Evolutionary conservation across 169 alveolate genomes (phyloP), one percentile per base, ranked within the genome.

Genomic region (Babesia ovata): DNA sequence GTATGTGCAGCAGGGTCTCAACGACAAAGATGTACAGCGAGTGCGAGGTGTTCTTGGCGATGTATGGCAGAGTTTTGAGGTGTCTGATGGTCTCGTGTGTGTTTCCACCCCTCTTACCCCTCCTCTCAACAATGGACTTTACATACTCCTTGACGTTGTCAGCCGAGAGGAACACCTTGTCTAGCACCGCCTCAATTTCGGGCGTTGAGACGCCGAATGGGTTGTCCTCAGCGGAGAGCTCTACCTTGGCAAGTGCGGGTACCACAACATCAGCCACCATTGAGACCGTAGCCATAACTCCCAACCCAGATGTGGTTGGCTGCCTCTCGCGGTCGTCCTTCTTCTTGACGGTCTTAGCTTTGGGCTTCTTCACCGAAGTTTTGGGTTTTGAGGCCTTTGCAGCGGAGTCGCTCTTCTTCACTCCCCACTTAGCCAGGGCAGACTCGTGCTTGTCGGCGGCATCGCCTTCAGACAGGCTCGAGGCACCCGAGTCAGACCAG

Each of bases 61-160:
- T 85, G 63, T 94, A 95, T 24, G 95, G 93, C 33, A 94, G 86
- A 19, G 88, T 84, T 71, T 93, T 88, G 56, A 94, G 71, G 24
- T 93, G 84, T 49, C 93, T 76, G 58, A 92, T 91, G 48, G 94
- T 94, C 53, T 94, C 97, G 70, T 84, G 89, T 28, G 91, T 92
- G 63, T 94, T 95, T 33, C 92, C 93, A 21, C 97, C 97, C 26
- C 95, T 79, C 60, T 94, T 90, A 16, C 97, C 97, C 36, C 97
- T 86, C 65, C 88, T 93, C 70, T 92, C 97, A 10, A 93, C 92
- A 8, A 94, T 92, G 63, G 92, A 77, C 81, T 91, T 92, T 19
- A 94, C 95, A 28, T 93, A 77, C 52, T 75, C 61, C 67, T 90
- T 87, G 53, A 94, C 87, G 46, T 81, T 92, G 1, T 92, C 95